Conservation (phyloP, 306 rosid species). For the Corylus heterophylla region DNA sequence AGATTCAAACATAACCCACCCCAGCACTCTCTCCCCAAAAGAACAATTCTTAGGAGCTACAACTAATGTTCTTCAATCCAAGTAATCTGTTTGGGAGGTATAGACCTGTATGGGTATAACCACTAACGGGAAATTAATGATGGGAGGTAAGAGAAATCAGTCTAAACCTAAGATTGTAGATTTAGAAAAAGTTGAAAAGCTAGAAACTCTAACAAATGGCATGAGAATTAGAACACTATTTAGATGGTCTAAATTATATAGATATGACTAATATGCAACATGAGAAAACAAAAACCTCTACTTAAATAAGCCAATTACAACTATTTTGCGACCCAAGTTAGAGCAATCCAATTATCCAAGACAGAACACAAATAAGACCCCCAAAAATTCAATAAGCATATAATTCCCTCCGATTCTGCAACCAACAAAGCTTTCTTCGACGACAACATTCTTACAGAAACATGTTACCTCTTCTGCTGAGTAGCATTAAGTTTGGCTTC, state of each 20-base stretch:
- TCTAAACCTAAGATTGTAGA: too few relatives aligned
- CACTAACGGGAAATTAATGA: neutral
- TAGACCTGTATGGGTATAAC: neutral
- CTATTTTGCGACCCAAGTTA: neutral
- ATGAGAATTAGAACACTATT: too few relatives aligned
- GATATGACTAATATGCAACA: too few relatives aligned
- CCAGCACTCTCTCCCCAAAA: neutral
- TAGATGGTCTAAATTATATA: too few relatives aligned
- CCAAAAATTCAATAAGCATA: neutral
- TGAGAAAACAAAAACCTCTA: too few relatives aligned
- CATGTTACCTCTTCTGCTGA: slow-evolving; percentile 43
- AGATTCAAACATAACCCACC: neutral
- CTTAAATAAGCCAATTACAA: too few relatives aligned
- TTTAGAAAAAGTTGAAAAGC: too few relatives aligned
- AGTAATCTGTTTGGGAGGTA: neutral
- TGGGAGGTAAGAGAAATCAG: neutral
- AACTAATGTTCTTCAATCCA: neutral
- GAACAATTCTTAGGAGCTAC: neutral
- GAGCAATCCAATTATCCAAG: neutral
- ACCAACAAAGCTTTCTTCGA: neutral
- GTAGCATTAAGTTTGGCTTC: slow-evolving; percentile 57
- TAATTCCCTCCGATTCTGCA: neutral
- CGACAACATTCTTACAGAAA: neutral
- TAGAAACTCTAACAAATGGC: too few relatives aligned
- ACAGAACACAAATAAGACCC: neutral